Evolutionary conservation across 83 land plant genomes (phyloP), one percentile per base, ranked within the genome.

Genomic region (Picea mariana): DNA sequence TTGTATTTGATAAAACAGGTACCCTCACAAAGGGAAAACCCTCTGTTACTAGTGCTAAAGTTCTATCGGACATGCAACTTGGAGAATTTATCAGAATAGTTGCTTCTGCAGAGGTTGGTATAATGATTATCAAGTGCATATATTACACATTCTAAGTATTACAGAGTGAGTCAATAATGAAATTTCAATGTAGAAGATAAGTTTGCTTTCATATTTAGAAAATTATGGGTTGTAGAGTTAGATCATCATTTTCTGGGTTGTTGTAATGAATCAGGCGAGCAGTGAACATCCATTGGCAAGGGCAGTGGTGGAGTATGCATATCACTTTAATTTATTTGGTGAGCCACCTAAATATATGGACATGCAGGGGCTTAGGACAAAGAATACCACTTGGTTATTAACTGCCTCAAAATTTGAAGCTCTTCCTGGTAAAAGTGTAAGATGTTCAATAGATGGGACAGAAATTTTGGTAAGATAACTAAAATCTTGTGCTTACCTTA

Each of bases 21-120:
- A 98, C 99, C 89, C n/a, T 98, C 9, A 98, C 99, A 18, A 94
- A 94, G 75, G 99, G 99, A 26, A 95, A 87, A 80, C 95, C 99
- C n/a, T 80, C 89, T 27, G 96, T 98, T 9, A 90, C 93, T 49
- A 86, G 86, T 58, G 90, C 90, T 60, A 95, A 90, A 79, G 89
- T 90, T 64, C 91, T 92, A 78, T 62, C 85, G 9, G 90, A 80
- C 59, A 94, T 90, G 87, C 88, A 91, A 65, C 85, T 91, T 55
- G 94, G 89, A 27, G 95, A 98, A 7, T 94, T 98, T 79, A 92
- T 98, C 18, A 88, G 83, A 18, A 26, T 98, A 66, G 97, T 93
- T 79, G 98, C 99, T 84, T 91, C 99, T 80, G 97, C 99, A 64
- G 98, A 98, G 98, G 92, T n/a, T n/a, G n/a, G n/a, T n/a, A n/a